Evolutionary conservation across 2,329 filamentous ascomycete genomes (phyloP), one percentile per base, ranked within the genome.

Genomic region (Xylariaceae sp.): DNA sequence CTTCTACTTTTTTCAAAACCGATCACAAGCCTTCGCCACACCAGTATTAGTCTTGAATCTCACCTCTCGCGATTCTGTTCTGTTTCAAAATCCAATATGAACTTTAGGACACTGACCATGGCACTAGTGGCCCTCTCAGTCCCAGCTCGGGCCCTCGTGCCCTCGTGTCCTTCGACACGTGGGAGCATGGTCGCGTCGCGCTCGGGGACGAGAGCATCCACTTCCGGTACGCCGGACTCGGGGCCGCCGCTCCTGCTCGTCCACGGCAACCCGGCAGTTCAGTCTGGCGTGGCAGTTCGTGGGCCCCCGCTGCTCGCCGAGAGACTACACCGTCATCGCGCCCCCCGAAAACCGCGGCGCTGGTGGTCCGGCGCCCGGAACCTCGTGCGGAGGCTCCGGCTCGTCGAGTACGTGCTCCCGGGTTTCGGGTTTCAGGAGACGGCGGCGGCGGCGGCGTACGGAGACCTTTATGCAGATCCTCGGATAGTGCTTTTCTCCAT

Each of bases 401-500:
- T 70, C 1, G 47, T 60, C 0, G 69, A 73, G 45, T 72, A 72
- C 37, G 26, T 50, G 1, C 57, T 71, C 3, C 69, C 68, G 0
- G 69, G 69, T 1, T 66, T 63, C 38, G 65, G 66, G 0, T 72
- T 70, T 43, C 62, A 69, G 32, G 37, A 47, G 0, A 40, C 47
- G 1, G 29, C 60, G 2, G 49, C 49, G 0, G 63, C 62, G 1
- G 60, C 56, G 0, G 55, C 64, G 0, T 65, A 49, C 34, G 62
- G 63, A 53, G 61, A 69, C 26, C 49, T 69, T 0, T 73, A 71
- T 47, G 52, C 57, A 28, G 67, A 67, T 38, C 65, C 60, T 57
- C 65, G 68, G 38, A 53, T 68, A 1, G 66, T 67, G 0, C 69
- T 74, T 53, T 73, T 74, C 52, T 59, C 62, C 19, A 64, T 73